Conservation (phyloP, 2,329 filamentous ascomycete genomes). For the Rutstroemia sp. region DNA sequence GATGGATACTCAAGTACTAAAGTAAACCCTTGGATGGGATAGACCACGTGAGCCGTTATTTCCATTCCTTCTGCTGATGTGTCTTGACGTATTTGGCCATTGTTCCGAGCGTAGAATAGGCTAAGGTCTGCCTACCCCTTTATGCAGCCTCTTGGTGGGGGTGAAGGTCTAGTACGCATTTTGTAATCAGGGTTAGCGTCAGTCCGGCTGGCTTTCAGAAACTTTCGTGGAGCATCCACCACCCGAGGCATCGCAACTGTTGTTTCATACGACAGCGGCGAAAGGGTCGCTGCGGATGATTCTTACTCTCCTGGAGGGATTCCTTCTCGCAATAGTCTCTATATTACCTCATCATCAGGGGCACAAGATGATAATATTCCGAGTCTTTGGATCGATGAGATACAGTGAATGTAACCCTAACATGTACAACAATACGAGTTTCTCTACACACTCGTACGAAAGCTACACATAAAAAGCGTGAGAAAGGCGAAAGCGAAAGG, state of each 20-base stretch:
- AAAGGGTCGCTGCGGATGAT: neutral
- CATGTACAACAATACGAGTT: conserved; percentile 1
- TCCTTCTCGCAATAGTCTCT: neutral
- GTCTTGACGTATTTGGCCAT: conserved; percentile 5
- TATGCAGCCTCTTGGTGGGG: conserved; percentile 7
- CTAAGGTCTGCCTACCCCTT: conserved; percentile 6
- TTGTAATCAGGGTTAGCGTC: neutral
- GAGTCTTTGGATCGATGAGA: neutral
- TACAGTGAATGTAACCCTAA: too few relatives aligned
- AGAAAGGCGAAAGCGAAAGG: neutral
- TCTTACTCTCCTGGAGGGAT: neutral
- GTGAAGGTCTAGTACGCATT: neutral
- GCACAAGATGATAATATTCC: neutral
- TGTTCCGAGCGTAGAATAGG: neutral
- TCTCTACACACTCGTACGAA: too few relatives aligned
- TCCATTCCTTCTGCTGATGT: conserved; percentile 1
- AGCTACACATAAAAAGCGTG: too few relatives aligned
- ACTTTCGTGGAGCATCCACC: neutral
- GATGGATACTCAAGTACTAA: neutral
- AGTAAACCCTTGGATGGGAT: neutral
- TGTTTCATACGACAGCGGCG: neutral
- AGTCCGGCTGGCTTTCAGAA: neutral
- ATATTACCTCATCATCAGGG: conserved; percentile 3
- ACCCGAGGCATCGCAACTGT: neutral
- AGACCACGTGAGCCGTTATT: conserved; percentile 1